Evolutionary conservation across 148 eudicot genomes (phyloP), one percentile per base, ranked within the genome.

Genomic region (Chenopodium formosanum): DNA sequence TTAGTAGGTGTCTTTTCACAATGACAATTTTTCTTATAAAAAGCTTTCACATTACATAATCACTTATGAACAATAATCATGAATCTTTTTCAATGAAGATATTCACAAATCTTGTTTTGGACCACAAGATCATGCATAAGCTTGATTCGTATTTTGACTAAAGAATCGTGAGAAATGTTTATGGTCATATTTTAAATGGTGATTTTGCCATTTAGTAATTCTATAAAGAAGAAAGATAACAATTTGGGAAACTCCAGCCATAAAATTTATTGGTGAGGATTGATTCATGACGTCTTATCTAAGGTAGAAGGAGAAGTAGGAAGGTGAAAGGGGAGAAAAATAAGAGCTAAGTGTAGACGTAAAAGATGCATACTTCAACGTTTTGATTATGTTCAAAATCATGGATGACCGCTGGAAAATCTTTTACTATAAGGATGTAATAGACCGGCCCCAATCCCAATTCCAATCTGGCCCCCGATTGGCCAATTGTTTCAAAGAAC

Each of bases 121-220:
- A 62, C 79, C 79, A 64, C 79, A 63, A 77, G 31, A 77, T 77
- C 79, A 77, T 40, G 12, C 56, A 7, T 77, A 77, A 63, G 1
- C 79, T 77, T 22, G 79, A 77, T 77, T 46, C 22, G 22, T 32
- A 32, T 12, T n/a, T 77, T 32, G 50, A 62, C 79, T 20, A 11
- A 11, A 22, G 68, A 50, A 50, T 50, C 14, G 53, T 9, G 53
- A 56, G 20, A 72, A 22, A 7, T 8, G 11, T 70, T 17, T 19
- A 20, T 72, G 29, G 52, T 46, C 75, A 72, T 44, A 20, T 22
- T 72, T 34, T 19, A 31, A 31, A 32, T 70, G 73, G 47, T n/a
- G 19, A 70, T 9, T 44, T 46, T 72, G 53, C 53, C 53, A 44
- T 22, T 20, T 72, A 37, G 29, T 22, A 7, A 22, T 10, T 44